A percentile compares a stretch with the other conserved stretches of the same genome.
Conservation (phyloP, 179 eudicot genomes). For the Beta corolliflora region DNA sequence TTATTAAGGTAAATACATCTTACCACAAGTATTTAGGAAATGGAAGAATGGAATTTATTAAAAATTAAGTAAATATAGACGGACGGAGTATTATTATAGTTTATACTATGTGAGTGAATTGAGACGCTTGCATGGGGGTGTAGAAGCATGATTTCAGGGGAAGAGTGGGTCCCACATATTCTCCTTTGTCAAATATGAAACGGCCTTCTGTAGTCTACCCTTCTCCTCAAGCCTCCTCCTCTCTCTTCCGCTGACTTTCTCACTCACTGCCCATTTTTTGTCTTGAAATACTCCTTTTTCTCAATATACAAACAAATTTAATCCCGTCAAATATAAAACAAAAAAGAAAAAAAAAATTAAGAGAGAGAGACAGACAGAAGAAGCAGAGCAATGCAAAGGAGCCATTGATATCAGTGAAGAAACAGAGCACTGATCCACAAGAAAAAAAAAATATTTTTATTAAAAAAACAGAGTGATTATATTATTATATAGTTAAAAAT, state of each 20-base stretch:
- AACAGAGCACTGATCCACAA: slow-evolving; percentile 39
- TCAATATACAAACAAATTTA: not conserved
- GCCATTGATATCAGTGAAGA: slow-evolving; percentile 30
- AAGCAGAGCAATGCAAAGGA: slow-evolving; percentile 1
- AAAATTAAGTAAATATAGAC: too few relatives aligned
- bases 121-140: not conserved
- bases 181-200: slow-evolving; percentile 26
- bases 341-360: not conserved
- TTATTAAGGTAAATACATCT: too few relatives aligned
- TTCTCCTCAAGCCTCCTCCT: not conserved
- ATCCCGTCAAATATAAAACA: too few relatives aligned
- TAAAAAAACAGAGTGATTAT: not conserved
- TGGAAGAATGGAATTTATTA: too few relatives aligned
- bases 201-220: not conserved
- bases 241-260: slow-evolving; percentile 37
- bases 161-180: not conserved
- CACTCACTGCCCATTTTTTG: slow-evolving; percentile 27
- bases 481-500: not conserved
- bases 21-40: too few relatives aligned
- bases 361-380: not conserved
- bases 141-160: slow-evolving; percentile 16
- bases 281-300: slow-evolving; percentile 6
- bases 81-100: too few relatives aligned
- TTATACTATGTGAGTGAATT: not conserved
- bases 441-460: not conserved